Conservation (phyloP, 148 eudicot species). For the Nyssa sinensis region DNA sequence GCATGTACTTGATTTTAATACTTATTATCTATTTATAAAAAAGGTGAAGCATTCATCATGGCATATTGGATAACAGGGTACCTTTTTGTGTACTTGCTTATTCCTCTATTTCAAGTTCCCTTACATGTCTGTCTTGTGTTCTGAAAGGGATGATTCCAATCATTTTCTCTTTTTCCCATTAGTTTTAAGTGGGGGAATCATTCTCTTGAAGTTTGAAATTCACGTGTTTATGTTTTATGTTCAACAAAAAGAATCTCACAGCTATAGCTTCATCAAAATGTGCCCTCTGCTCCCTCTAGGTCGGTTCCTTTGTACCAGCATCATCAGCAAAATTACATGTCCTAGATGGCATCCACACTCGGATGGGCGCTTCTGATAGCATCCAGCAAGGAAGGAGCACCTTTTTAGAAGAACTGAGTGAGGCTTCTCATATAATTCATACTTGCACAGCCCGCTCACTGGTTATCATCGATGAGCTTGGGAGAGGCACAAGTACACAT, state of each 20-base stretch:
- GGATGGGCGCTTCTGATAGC: conserved; percentile 97
- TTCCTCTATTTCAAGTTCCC: not conserved
- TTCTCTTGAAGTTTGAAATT: not conserved
- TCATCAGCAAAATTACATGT: conserved; percentile 75
- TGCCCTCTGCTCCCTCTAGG: conserved; percentile 42
- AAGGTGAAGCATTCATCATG: too few relatives aligned
- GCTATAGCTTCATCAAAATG: conserved; percentile 6
- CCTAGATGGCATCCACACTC: conserved; percentile 75
- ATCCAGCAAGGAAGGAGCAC: conserved; percentile 96
- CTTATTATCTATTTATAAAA: too few relatives aligned
- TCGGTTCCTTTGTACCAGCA: conserved; percentile 97
- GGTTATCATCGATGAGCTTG: conserved; percentile 91
- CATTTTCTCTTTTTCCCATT: not conserved
- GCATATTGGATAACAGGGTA: too few relatives aligned
- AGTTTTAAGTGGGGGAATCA: not conserved
- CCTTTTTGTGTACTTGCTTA: too few relatives aligned
- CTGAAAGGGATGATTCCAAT: conserved; percentile 2
- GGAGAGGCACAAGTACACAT: conserved; percentile 98
- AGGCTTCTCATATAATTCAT: conserved; percentile 75
- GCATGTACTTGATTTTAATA: too few relatives aligned
- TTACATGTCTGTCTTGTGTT: not conserved
- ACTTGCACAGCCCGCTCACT: conserved; percentile 67
- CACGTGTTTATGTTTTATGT: not conserved
- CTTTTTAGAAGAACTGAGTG: conserved; percentile 88
- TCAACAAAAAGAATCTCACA: not conserved